Base-by-base conservation (phyloP, 805 yeast genomes). In the Wickerhamiella siamensis region DNA sequence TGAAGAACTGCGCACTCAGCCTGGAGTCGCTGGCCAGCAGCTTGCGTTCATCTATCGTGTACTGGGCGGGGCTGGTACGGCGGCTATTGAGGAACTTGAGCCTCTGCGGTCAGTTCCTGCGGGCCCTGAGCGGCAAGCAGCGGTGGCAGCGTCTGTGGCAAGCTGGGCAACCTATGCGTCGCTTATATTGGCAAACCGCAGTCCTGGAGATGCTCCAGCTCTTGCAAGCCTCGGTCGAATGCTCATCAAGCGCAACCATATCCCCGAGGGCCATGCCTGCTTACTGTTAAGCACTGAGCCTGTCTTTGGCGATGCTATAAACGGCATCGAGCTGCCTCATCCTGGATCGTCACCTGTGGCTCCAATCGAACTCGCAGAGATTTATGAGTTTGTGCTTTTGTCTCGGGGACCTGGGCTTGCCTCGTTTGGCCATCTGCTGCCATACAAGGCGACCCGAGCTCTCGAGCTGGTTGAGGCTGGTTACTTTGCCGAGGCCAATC, bases 41-140 rank as follows among this genome's bases (percentile, higher is more conserved):
- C 54, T 75, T 34, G 77, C 83, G 1, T 55, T 75, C 5, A 57
- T 79, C 20, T 73, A 81, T 56, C 74, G 79, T 51, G 70, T 77
- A 1, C 69, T 77, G 45, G 70, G 75, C 12, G 91, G 91, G 2
- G 72, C 74, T 46, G 67, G 73, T 4, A 64, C 64, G 32, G 63
- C 63, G 16, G 75, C 78, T 1, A 63, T 81, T 31, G 64, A 64
- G 4, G 75, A 70, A 32, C 63, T 78, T 20, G 58, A 31, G 47
- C 60, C 38, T 62, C 72, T 43, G 53, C 42, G 47, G 35, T 33
- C 42, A 27, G 35, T 47, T 42, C 41, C 47, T 5, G n/a, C 12
- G 12, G 18, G 27, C 10, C 18, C n/a, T 18, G 21, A 32, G 35
- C 20, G 19, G 10, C 33, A 32, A 20, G 43, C 36, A 9, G 41